phyloP scores from a whole-genome alignment of 1,139 yeast genomes.

The Meyerozyma athensensis region DNA sequence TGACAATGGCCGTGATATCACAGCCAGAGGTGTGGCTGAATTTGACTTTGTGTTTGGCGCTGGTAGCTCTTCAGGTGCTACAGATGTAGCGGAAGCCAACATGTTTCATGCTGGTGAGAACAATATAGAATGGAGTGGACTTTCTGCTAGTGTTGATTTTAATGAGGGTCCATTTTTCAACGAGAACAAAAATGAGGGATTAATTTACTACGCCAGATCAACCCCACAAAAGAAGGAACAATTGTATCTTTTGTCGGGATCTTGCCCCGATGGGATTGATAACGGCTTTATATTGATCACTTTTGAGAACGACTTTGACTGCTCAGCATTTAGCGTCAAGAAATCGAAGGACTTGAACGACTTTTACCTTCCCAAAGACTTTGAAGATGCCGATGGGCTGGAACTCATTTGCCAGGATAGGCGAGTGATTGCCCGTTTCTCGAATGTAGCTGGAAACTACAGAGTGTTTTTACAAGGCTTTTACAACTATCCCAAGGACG shows the following conservation, averaged over 20 bases:
- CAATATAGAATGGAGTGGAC: constrained; percentile 12
- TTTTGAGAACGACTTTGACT: constrained; percentile 14
- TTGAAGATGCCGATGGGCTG: constrained; percentile 4
- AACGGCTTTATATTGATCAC: constrained; percentile 12
- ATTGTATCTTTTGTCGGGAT: constrained; percentile 13
- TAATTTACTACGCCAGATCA: constrained; percentile 16
- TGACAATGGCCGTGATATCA: constrained; percentile 1
- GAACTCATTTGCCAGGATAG: constrained; percentile 7
- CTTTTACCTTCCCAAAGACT: constrained; percentile 15
- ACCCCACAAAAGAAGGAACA: constrained; percentile 16
- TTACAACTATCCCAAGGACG: constrained; percentile 9
- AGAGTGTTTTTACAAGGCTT: constrained; percentile 16
- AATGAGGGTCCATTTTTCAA: constrained; percentile 13
- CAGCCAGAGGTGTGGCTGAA: constrained; percentile 12
- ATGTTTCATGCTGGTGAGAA: constrained; percentile 8
- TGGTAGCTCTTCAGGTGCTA: constrained; percentile 15
- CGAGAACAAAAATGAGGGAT: constrained; percentile 9
- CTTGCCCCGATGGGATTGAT: constrained; percentile 11
- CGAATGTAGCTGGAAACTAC: constrained; percentile 9
- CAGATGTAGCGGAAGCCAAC: constrained; percentile 14
- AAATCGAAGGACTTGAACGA: constrained; percentile 14
- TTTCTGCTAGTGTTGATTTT: constrained; percentile 10
- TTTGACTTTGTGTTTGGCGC: constrained; percentile 19
- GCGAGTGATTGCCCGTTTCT: constrained; percentile 9
- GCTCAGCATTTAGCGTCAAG: constrained; percentile 11